These are phyloP conservation scores for Neolentinus lepideus DNA, from an alignment of 1,284 basidiomycete genomes.

Conservation along the genomic window DNA sequence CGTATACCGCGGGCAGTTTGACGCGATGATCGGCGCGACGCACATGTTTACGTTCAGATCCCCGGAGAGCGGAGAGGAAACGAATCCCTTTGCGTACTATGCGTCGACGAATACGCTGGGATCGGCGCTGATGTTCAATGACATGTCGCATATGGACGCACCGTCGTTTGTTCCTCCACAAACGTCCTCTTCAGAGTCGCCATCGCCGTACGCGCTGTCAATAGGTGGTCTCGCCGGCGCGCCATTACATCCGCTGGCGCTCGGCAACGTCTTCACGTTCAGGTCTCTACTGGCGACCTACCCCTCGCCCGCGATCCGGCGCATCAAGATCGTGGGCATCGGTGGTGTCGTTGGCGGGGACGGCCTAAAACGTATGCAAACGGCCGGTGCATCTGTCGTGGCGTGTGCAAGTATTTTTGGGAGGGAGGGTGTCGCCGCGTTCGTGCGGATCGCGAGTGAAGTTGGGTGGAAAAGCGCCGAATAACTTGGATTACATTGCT, in stretches of 20 bases:
- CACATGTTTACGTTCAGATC: conserved; percentile 19
- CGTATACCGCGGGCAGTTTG: conserved; percentile 55
- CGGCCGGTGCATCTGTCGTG: conserved; percentile 64
- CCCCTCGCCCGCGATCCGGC: conserved; percentile 30
- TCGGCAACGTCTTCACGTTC: conserved; percentile 69
- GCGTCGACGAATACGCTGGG: conserved; percentile 78
- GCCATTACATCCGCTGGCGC: conserved; percentile 61
- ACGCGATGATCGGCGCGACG: conserved; percentile 36
- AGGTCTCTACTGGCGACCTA: conserved; percentile 39
- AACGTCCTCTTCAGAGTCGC: conserved; percentile 25
- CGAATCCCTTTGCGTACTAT: conserved; percentile 49
- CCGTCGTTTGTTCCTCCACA: conserved; percentile 4
- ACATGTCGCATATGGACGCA: conserved; percentile 26
- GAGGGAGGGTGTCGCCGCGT: conserved; percentile 54
- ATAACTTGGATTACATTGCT: not conserved
- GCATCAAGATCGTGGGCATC: conserved; percentile 62
- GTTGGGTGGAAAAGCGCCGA: not conserved
- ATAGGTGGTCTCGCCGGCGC: conserved; percentile 74
- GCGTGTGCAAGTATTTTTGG: conserved; percentile 73
- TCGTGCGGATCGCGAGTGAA: conserved; percentile 38
- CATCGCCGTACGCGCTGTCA: conserved; percentile 28
- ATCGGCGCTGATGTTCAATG: conserved; percentile 54
- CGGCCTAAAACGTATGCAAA: conserved; percentile 55
- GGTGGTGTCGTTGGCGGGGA: conserved; percentile 66
- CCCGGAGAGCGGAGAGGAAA: conserved; percentile 6